Evolutionary conservation across 768 basidiomycete species (phyloP).

Genomic region (Collybiopsis luxurians): DNA sequence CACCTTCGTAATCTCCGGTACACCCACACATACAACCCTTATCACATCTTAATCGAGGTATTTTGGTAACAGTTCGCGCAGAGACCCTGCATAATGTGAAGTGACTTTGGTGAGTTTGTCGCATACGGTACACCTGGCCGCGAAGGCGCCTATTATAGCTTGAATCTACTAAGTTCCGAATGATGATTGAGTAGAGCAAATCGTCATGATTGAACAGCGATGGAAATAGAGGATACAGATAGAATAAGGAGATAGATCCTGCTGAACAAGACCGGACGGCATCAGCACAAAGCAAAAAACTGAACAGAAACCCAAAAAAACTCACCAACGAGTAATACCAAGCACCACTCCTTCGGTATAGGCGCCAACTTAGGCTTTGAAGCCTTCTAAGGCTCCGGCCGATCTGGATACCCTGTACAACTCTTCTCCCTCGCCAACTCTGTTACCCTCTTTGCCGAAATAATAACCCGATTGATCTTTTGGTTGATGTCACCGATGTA

Average conservation of each 20-base stretch:
- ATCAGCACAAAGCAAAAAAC: too few relatives aligned
- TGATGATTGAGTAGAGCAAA: too few relatives aligned
- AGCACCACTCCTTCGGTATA: constrained; percentile 23
- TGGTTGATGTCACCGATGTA: constrained; percentile 17
- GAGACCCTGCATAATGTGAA: too few relatives aligned
- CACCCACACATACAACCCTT: constrained; percentile 55
- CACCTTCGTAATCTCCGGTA: constrained; percentile 54
- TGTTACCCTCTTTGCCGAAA: constrained; percentile 17
- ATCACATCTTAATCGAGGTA: constrained; percentile 54
- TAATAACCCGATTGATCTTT: constrained; percentile 11
- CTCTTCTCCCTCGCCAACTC: constrained; percentile 19
- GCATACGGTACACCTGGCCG: too few relatives aligned
- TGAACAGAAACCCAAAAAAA: background rate
- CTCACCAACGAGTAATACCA: constrained; percentile 13
- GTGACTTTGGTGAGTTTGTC: too few relatives aligned
- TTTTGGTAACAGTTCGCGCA: too few relatives aligned
- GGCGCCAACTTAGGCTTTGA: constrained; percentile 21
- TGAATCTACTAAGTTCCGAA: too few relatives aligned
- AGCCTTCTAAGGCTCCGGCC: constrained; percentile 9
- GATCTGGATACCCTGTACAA: constrained; percentile 8
- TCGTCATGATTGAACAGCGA: too few relatives aligned
- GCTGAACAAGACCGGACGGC: too few relatives aligned
- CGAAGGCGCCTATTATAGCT: too few relatives aligned
- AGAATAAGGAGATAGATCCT: too few relatives aligned
- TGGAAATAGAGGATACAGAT: too few relatives aligned